A percentile compares a stretch with the other conserved stretches of the same genome.
Evolutionary conservation across 768 basidiomycete genomes (phyloP).

Genomic region (Asterophora lycoperdoides): DNA sequence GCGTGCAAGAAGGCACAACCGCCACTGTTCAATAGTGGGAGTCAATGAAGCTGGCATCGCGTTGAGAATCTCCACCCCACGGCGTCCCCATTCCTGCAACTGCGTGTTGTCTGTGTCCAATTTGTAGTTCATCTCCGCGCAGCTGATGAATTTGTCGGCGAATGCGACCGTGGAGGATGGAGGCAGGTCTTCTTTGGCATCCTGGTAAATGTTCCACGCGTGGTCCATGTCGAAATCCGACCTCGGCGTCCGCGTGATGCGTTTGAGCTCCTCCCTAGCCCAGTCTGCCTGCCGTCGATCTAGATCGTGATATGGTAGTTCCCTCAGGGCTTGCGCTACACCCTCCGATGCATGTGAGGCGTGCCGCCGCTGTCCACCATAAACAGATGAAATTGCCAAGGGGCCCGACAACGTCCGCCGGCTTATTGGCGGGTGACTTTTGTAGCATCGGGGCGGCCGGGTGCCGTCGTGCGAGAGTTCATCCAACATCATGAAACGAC

Average conservation of each 20-base stretch:
- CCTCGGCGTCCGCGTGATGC: neutral
- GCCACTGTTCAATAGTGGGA: slow-evolving; percentile 7
- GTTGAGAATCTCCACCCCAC: neutral
- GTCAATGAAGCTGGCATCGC: neutral
- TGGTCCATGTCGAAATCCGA: slow-evolving; percentile 31
- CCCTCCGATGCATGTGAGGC: slow-evolving; percentile 17
- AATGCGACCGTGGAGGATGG: slow-evolving; percentile 14
- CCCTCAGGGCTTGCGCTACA: neutral
- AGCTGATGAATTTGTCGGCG: slow-evolving; percentile 20
- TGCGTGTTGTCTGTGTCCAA: neutral
- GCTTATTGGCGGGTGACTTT: slow-evolving; percentile 1
- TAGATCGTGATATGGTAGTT: neutral
- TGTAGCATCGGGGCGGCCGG: slow-evolving; percentile 5
- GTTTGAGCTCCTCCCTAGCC: slow-evolving; percentile 4
- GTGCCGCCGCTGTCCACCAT: slow-evolving; percentile 23
- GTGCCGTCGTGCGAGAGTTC: slow-evolving; percentile 24
- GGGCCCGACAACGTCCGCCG: neutral
- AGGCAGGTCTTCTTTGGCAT: slow-evolving; percentile 14
- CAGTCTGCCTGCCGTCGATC: neutral
- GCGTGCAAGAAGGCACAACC: slow-evolving; percentile 13
- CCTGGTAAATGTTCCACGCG: slow-evolving; percentile 37
- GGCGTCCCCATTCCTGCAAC: neutral
- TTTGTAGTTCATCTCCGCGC: slow-evolving; percentile 19
- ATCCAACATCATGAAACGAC: slow-evolving; percentile 32
- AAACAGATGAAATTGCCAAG: neutral